phyloP scores from a whole-genome alignment of 176 grass and related monocot genomes.

The Lolium rigidum region DNA sequence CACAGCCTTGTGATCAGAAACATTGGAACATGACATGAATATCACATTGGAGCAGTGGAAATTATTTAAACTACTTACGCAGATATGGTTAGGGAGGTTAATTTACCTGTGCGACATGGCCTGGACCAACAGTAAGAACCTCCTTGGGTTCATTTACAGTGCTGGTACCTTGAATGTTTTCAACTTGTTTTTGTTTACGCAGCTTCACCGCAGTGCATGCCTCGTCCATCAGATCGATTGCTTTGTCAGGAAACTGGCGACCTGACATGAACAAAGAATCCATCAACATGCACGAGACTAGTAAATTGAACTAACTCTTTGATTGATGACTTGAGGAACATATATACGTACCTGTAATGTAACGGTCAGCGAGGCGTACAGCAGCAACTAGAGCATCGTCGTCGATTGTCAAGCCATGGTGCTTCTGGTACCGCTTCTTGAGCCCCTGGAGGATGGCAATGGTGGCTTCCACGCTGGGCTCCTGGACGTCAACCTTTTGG shows the following conservation, averaged over 20 bases:
- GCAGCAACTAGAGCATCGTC: neutral
- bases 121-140: neutral
- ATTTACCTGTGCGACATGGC: neutral
- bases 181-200: neutral
- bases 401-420: neutral
- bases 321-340: neutral
- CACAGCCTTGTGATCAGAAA: slow-evolving; percentile 5
- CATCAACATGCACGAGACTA: neutral
- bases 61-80: neutral
- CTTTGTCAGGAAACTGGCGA: neutral
- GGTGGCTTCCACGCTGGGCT: neutral
- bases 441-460: neutral
- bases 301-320: neutral
- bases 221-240: neutral
- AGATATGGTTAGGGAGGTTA: neutral
- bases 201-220: neutral
- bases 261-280: neutral
- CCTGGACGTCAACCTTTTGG: neutral
- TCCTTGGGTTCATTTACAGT: neutral
- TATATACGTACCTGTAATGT: neutral
- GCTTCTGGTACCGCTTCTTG: neutral
- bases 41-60: neutral
- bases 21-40: neutral
- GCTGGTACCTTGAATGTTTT: neutral
- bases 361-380: neutral